Evolutionary conservation across 495 filamentous ascomycete genomes (phyloP).

Genomic region (Penicillium angulare): DNA sequence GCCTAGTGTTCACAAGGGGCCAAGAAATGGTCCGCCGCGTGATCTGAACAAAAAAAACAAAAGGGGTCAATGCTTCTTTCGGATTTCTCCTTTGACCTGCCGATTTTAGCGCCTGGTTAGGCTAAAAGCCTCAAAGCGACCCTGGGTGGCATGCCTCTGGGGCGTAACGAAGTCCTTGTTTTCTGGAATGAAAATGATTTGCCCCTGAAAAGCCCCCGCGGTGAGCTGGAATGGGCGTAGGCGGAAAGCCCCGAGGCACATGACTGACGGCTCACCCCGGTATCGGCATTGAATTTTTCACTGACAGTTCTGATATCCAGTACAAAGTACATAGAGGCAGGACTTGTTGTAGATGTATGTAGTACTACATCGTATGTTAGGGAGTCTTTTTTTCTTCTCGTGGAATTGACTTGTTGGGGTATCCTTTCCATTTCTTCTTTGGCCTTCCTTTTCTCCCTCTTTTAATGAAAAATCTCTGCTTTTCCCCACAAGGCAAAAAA

Average conservation of each 20-base stretch:
- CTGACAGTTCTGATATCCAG: not conserved
- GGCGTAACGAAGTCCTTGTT: not conserved
- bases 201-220: slow-evolving; percentile 14
- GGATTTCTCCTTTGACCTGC: slow-evolving; percentile 5
- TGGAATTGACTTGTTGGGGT: too few relatives aligned
- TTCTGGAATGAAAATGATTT: not conserved
- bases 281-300: slow-evolving; percentile 20
- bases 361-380: too few relatives aligned
- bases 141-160: not conserved
- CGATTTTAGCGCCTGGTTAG: not conserved
- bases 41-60: too few relatives aligned
- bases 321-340: too few relatives aligned
- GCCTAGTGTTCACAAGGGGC: not conserved
- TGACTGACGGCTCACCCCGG: slow-evolving; percentile 12
- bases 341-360: too few relatives aligned
- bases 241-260: slow-evolving; percentile 10
- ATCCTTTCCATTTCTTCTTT: not conserved
- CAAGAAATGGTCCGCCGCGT: not conserved
- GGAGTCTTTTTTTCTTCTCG: too few relatives aligned
- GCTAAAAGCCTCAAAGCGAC: not conserved
- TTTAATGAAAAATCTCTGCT: not conserved
- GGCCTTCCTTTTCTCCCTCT: not conserved
- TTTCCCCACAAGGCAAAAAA: not conserved
- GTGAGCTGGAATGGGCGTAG: slow-evolving; percentile 16
- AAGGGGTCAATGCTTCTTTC: not conserved